Conservation (phyloP, 306 rosid genomes). For the Cicer yamashitae region DNA sequence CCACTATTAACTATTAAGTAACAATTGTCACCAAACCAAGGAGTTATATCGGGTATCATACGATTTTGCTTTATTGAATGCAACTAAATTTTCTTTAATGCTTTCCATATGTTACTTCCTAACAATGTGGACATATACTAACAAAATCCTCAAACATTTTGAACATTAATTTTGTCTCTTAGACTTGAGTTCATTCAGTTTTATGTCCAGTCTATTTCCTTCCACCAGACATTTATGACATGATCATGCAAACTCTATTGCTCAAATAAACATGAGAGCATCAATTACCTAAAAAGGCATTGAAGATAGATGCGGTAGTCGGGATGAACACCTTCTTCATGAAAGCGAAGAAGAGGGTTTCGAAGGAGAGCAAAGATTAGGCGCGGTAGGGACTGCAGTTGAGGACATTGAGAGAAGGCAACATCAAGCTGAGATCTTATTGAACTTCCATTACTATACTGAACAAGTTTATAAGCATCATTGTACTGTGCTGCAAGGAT, state of each 20-base stretch:
- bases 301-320: slow-evolving; percentile 92
- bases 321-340: slow-evolving; percentile 98
- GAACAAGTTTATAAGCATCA: slow-evolving; percentile 74
- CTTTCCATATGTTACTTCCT: neutral
- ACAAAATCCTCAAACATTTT: slow-evolving; percentile 24
- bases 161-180: neutral
- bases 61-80: slow-evolving; percentile 14
- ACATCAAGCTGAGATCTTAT: slow-evolving; percentile 77
- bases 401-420: slow-evolving; percentile 90
- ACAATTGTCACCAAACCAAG: slow-evolving; percentile 8
- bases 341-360: slow-evolving; percentile 89
- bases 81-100: slow-evolving; percentile 16
- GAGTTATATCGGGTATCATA: neutral
- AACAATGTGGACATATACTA: neutral
- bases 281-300: slow-evolving; percentile 87
- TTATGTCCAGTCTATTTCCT: slow-evolving; percentile 11
- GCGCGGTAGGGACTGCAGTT: slow-evolving; percentile 84
- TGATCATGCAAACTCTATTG: slow-evolving; percentile 25
- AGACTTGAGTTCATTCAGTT: slow-evolving; percentile 38
- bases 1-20: neutral
- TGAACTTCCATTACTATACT: slow-evolving; percentile 70
- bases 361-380: slow-evolving; percentile 90
- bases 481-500: slow-evolving; percentile 93
- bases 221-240: slow-evolving; percentile 11
- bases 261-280: slow-evolving; percentile 35